A percentile compares a stretch with the other conserved stretches of the same genome.
Conservation (phyloP, 345 rosid genomes). For the Psidium friedrichsthalianum region DNA sequence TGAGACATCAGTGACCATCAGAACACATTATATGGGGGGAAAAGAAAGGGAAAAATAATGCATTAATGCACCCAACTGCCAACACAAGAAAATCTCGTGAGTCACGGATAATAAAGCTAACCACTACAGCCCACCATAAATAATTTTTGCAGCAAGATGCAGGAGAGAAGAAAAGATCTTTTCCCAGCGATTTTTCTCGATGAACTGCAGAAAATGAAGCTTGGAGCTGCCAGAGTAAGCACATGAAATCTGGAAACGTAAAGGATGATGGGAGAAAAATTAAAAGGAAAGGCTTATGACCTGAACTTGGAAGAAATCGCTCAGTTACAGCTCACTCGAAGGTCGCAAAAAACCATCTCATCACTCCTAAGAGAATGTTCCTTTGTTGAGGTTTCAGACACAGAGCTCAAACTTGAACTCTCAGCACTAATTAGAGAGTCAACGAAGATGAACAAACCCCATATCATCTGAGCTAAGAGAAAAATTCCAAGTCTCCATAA, state of each 20-base stretch:
- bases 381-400: neutral
- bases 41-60: conserved; percentile 6
- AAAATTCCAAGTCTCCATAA: neutral
- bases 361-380: neutral
- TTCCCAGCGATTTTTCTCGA: neutral
- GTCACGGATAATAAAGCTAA: conserved; percentile 21
- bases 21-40: conserved; percentile 20
- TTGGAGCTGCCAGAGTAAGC: neutral
- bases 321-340: neutral
- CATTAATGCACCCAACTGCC: conserved; percentile 28
- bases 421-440: neutral
- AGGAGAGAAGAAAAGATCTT: neutral
- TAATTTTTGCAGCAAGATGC: neutral
- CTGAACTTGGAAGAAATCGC: neutral
- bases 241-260: neutral
- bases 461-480: neutral
- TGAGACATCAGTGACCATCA: conserved; percentile 1
- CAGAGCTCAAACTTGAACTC: neutral
- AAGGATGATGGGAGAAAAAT: neutral
- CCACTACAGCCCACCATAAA: neutral
- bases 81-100: conserved; percentile 32
- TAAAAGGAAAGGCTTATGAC: neutral
- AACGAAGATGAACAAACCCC: neutral
- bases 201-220: neutral
- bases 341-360: neutral